These are phyloP conservation scores for Xerocomellus amylosporus DNA, from an alignment of 768 basidiomycete genomes.

Conservation along the genomic window DNA sequence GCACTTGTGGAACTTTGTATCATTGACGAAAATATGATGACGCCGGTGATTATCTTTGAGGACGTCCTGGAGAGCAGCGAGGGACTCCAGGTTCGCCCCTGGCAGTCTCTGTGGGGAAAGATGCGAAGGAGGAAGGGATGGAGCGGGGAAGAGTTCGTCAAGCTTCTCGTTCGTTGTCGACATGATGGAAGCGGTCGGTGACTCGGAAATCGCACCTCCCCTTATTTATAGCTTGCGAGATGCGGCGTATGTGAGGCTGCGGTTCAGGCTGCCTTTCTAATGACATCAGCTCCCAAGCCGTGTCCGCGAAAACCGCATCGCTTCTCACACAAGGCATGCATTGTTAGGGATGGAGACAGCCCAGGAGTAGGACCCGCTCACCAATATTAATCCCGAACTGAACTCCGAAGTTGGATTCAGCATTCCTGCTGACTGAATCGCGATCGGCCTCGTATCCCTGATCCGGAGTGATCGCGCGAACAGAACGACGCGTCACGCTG, in stretches of 20 bases:
- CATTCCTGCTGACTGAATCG: no score
- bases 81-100: constrained; percentile 23
- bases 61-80: constrained; percentile 25
- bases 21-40: constrained; percentile 50
- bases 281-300: background rate
- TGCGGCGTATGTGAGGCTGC: background rate
- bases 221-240: constrained; percentile 4
- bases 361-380: no score
- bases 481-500: no score
- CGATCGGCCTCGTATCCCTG: no score
- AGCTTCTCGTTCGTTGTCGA: constrained; percentile 3
- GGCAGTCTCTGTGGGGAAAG: constrained; percentile 28
- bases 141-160: constrained; percentile 25
- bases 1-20: constrained; percentile 50
- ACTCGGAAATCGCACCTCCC: no score
- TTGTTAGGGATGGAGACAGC: no score
- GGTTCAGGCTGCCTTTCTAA: background rate
- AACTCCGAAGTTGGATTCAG: no score
- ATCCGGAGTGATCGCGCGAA: no score
- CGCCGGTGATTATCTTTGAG: constrained; percentile 49
- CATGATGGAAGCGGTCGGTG: constrained; percentile 4
- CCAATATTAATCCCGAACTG: no score
- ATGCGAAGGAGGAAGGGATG: constrained; percentile 25
- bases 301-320: background rate
- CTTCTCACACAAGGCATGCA: background rate